phyloP scores from a whole-genome alignment of 1,284 basidiomycete genomes.

The Chalciporus sp. region DNA sequence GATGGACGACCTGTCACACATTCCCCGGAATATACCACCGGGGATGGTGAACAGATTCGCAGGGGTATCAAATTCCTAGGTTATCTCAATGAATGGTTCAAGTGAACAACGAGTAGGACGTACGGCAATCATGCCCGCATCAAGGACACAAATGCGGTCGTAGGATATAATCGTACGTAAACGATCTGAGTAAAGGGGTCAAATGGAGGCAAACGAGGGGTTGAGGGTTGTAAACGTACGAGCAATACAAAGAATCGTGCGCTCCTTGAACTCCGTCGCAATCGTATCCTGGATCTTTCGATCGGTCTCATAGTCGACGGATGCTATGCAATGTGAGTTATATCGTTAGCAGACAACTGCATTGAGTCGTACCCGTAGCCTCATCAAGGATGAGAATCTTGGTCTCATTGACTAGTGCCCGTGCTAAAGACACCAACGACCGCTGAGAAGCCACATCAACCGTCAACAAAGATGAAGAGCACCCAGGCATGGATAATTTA shows the following conservation, averaged over 20 bases:
- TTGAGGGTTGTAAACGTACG: slow-evolving; percentile 44
- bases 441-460: slow-evolving; percentile 44
- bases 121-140: slow-evolving; percentile 65
- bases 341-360: neutral
- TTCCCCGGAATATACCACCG: slow-evolving; percentile 69
- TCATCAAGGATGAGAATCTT: slow-evolving; percentile 81
- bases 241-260: slow-evolving; percentile 82
- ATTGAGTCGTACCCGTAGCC: slow-evolving; percentile 50
- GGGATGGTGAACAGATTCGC: slow-evolving; percentile 56
- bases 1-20: slow-evolving; percentile 74
- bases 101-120: slow-evolving; percentile 17
- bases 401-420: slow-evolving; percentile 79
- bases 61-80: slow-evolving; percentile 72
- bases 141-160: slow-evolving; percentile 77
- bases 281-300: slow-evolving; percentile 87
- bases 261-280: slow-evolving; percentile 75
- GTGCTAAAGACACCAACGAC: slow-evolving; percentile 78
- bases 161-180: slow-evolving; percentile 76
- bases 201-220: neutral
- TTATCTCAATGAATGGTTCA: neutral
- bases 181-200: slow-evolving; percentile 51
- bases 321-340: slow-evolving; percentile 44
- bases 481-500: neutral
- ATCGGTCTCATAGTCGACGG: slow-evolving; percentile 84
- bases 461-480: neutral